These are phyloP conservation scores for Acanthamoeba quina DNA, from an alignment of 208 protist genomes.

Conservation along the genomic window DNA sequence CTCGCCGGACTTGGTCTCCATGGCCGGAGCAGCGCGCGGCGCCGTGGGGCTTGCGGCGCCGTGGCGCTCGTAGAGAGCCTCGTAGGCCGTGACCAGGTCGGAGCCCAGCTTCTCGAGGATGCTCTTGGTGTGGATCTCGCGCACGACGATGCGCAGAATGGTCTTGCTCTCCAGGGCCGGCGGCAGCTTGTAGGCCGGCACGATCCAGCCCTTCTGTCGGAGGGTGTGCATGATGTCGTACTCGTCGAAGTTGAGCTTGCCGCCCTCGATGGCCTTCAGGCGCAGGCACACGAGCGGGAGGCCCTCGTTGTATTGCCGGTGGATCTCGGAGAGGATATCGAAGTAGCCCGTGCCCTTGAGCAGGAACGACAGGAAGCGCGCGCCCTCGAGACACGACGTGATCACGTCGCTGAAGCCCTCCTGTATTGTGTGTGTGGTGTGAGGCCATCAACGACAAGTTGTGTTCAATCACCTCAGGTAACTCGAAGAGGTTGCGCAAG, in stretches of 20 bases:
- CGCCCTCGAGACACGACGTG: slow-evolving; percentile 55
- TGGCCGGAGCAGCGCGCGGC: background rate
- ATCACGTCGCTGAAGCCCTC: slow-evolving; percentile 46
- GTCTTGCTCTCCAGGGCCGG: slow-evolving; percentile 28
- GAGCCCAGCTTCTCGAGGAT: slow-evolving; percentile 61
- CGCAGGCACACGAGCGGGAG: slow-evolving; percentile 36
- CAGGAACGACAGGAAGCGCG: slow-evolving; percentile 60
- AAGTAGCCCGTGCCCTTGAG: slow-evolving; percentile 63
- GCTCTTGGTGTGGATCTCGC: slow-evolving; percentile 49
- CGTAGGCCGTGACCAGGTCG: slow-evolving; percentile 35
- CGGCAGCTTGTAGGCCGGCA: slow-evolving; percentile 68
- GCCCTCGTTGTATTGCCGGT: slow-evolving; percentile 37
- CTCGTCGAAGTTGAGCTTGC: slow-evolving; percentile 49
- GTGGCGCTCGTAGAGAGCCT: slow-evolving; percentile 47
- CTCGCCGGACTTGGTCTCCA: background rate
- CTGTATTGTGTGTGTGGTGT: background rate
- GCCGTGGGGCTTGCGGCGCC: background rate
- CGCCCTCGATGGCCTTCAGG: background rate
- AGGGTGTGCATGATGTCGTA: slow-evolving; percentile 57
- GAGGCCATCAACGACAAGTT: no score
- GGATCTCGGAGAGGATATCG: slow-evolving; percentile 22
- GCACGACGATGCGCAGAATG: slow-evolving; percentile 59
- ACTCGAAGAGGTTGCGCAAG: background rate
- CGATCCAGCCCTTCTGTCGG: slow-evolving; percentile 24
- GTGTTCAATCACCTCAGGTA: no score